Conservation (phyloP, 2,329 filamentous ascomycete species). For the Ascocoryne sarcoides region DNA sequence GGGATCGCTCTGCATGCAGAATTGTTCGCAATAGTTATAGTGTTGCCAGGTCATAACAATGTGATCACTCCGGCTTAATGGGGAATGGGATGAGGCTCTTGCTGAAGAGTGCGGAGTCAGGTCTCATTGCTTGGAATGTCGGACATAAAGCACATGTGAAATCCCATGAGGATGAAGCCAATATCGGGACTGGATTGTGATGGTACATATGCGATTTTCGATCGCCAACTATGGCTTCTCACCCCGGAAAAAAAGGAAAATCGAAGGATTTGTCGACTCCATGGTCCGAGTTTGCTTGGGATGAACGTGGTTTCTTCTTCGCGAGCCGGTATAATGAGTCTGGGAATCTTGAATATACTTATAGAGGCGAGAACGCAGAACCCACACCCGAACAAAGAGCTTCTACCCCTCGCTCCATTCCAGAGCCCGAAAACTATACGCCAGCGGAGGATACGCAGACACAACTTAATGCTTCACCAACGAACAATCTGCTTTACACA, state of each 20-base stretch:
- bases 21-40: not conserved
- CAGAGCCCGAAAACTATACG: too few relatives aligned
- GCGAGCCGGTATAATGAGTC: conserved; percentile 1
- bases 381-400: too few relatives aligned
- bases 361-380: too few relatives aligned
- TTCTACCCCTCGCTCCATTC: too few relatives aligned
- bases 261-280: conserved; percentile 5
- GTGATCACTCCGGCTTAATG: not conserved
- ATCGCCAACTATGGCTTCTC: conserved; percentile 2
- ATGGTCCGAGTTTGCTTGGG: conserved; percentile 11
- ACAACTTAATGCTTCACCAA: too few relatives aligned
- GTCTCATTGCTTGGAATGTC: too few relatives aligned
- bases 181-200: not conserved
- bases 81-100: not conserved
- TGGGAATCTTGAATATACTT: conserved; percentile 4
- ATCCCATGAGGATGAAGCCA: too few relatives aligned
- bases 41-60: not conserved
- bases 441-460: too few relatives aligned
- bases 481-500: too few relatives aligned
- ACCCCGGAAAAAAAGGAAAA: conserved; percentile 7
- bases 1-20: too few relatives aligned
- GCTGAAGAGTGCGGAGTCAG: conserved; percentile 1
- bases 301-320: conserved; percentile 7
- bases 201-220: not conserved
- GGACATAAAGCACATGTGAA: too few relatives aligned